Evolutionary conservation across 2,329 filamentous ascomycete species (phyloP), one percentile per base, ranked within the genome.

Genomic region (Tricladium varicosporioides): DNA sequence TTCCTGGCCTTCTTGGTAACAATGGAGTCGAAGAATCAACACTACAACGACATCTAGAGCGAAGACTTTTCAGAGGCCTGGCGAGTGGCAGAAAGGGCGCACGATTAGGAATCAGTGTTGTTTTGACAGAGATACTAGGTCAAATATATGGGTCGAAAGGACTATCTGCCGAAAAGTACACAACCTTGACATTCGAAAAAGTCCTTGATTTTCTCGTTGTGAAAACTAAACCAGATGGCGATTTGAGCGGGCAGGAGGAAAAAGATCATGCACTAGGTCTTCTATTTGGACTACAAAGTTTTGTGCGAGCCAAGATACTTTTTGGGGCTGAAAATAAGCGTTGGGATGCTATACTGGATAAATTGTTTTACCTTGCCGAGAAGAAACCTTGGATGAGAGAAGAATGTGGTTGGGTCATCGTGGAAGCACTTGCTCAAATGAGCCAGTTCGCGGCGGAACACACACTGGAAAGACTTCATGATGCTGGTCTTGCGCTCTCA

Each of bases 51-150:
- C 84, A 87, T 64, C 74, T 87, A 31, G 81, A 84, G 61, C 82
- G 83, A 69, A 81, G 88, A 22, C 78, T 99, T 40, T 91, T 97
- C 71, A 85, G 90, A 54, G 94, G 94, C 43, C 84, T 97, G 15
- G 92, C 92, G 60, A 97, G 92, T 71, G 88, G 91, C 54, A 86
- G 91, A 56, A 96, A 96, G 75, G 91, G 90, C 11, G 91, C 93
- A 15, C 83, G 94, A 22, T 76, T 94, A 51, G 94, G 94, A 2
- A 97, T 96, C 71, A 96, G 91, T 53, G 80, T 97, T 54, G 93
- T 93, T 0, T 76, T 97, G 63, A 88, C 92, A 0, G 92, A 97
- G 72, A 76, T 95, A 8, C 71, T 96, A 46, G 80, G 83, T 4
- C 84, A 93, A 67, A 74, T 92, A 5, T 89, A 88, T 67, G 83